A percentile compares a stretch with the other conserved stretches of the same genome.
Conservation (phyloP, 1,139 yeast genomes). For the Protomyces gravidus region DNA sequence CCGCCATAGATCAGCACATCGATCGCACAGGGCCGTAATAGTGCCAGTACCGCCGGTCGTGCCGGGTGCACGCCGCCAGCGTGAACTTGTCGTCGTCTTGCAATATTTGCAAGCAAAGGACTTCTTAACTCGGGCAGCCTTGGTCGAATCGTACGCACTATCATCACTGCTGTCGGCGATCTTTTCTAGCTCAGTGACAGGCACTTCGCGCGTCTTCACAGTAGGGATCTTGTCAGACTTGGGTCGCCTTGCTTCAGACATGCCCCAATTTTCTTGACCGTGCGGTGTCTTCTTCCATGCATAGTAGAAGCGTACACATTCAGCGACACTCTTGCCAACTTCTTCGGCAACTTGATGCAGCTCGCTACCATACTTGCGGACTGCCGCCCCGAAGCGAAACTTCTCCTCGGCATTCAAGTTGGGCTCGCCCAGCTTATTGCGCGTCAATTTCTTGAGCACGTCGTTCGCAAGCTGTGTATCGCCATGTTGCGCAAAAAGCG, state of each 20-base stretch:
- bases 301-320: constrained; percentile 80
- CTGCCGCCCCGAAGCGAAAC: constrained; percentile 68
- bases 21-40: constrained; percentile 61
- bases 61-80: constrained; percentile 75
- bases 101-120: constrained; percentile 64
- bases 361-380: constrained; percentile 71
- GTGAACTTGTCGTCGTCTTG: constrained; percentile 49
- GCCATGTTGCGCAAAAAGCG: constrained; percentile 44
- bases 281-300: constrained; percentile 81
- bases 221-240: constrained; percentile 43
- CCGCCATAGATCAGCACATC: constrained; percentile 91
- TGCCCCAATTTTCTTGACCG: constrained; percentile 80
- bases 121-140: constrained; percentile 44
- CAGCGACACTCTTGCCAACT: constrained; percentile 66
- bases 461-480: constrained; percentile 28
- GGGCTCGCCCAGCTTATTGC: constrained; percentile 67
- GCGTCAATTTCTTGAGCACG: constrained; percentile 47
- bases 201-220: constrained; percentile 32
- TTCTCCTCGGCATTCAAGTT: constrained; percentile 63
- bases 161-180: constrained; percentile 68
- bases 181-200: constrained; percentile 25
- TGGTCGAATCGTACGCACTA: constrained; percentile 58
- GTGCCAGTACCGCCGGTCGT: constrained; percentile 41
- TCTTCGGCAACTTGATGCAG: constrained; percentile 64
- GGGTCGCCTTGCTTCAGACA: constrained; percentile 65